Conservation (phyloP, 768 basidiomycete genomes). For the Lyophyllum shimeji region DNA sequence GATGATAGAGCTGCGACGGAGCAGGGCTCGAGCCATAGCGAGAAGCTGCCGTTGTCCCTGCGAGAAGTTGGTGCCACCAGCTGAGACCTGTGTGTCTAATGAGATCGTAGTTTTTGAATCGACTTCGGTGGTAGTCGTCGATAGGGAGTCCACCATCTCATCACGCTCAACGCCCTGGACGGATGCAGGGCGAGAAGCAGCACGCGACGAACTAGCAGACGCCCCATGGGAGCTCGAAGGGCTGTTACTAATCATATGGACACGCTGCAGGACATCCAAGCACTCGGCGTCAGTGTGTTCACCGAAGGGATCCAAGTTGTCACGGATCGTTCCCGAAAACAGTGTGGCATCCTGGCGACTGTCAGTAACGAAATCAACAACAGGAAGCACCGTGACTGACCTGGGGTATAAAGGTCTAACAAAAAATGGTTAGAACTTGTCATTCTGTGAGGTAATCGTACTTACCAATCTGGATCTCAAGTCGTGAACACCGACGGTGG, state of each 20-base stretch:
- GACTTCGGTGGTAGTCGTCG: constrained; percentile 49
- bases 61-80: constrained; percentile 89
- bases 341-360: constrained; percentile 60
- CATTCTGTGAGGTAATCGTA: constrained; percentile 5
- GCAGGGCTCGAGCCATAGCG: constrained; percentile 80
- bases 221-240: constrained; percentile 48
- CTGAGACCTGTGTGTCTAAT: constrained; percentile 77
- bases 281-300: constrained; percentile 83
- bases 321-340: constrained; percentile 78
- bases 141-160: constrained; percentile 37
- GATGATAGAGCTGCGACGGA: constrained; percentile 70
- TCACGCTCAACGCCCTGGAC: constrained; percentile 38
- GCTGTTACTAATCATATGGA: constrained; percentile 67
- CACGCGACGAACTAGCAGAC: constrained; percentile 47
- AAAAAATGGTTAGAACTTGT: constrained; percentile 2
- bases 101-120: constrained; percentile 59
- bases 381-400: constrained; percentile 21
- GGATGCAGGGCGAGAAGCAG: constrained; percentile 42
- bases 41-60: constrained; percentile 90
- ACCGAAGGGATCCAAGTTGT: constrained; percentile 76
- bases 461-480: constrained; percentile 72
- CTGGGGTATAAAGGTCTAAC: constrained; percentile 79
- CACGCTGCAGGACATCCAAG: constrained; percentile 76
- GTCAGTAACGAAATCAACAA: not conserved
- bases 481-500: constrained; percentile 81